These are phyloP conservation scores for Backusella morwellensis DNA, from an alignment of 192 early-diverging fungal species.

Conservation along the genomic window DNA sequence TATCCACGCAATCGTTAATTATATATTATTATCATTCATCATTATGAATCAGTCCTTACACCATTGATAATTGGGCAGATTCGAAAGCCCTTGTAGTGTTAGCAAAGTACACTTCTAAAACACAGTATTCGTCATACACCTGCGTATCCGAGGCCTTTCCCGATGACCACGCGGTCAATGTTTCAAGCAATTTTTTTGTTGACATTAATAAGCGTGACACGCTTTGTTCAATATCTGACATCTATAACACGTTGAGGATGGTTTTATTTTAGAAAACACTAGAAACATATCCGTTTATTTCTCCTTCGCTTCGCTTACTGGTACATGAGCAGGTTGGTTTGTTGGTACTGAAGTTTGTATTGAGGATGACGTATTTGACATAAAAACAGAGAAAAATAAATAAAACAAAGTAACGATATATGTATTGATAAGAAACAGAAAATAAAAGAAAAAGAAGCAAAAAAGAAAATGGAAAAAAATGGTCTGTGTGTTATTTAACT, in stretches of 20 bases:
- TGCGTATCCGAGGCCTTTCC: neutral
- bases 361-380: neutral
- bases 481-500: neutral
- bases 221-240: conserved; percentile 5
- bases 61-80: neutral
- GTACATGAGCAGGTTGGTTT: neutral
- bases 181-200: neutral
- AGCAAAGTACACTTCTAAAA: neutral
- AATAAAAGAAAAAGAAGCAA: neutral
- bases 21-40: neutral
- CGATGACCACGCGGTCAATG: conserved; percentile 4
- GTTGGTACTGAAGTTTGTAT: neutral
- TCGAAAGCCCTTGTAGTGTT: conserved; percentile 7
- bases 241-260: neutral
- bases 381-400: neutral
- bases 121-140: neutral
- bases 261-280: neutral
- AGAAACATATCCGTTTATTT: neutral
- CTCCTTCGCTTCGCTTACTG: neutral
- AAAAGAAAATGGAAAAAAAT: neutral
- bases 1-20: neutral
- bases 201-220: neutral
- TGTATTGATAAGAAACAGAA: neutral
- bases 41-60: neutral
- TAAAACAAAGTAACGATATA: neutral